Conservation (phyloP, 1,284 basidiomycete genomes). For the Cryptococcus floricola region DNA sequence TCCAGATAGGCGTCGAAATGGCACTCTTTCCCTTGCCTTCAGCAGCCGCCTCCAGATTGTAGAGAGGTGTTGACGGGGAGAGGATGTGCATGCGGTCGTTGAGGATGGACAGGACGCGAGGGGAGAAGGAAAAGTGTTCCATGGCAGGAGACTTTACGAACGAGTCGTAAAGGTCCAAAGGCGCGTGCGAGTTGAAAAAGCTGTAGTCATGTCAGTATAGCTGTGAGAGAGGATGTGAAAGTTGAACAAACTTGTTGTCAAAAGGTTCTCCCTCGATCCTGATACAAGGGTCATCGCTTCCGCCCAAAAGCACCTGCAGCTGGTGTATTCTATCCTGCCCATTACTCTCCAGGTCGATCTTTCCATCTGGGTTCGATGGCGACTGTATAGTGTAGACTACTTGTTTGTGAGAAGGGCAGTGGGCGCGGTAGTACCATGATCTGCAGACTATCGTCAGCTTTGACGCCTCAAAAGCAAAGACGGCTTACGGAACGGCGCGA, state of each 20-base stretch:
- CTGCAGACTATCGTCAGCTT: conserved; percentile 12
- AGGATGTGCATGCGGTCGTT: conserved; percentile 35
- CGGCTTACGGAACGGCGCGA: conserved; percentile 41
- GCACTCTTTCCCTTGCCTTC: conserved; percentile 11
- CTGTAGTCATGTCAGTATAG: conserved; percentile 12
- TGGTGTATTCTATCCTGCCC: conserved; percentile 34
- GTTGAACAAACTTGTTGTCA: conserved; percentile 28
- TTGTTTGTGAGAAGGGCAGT: conserved; percentile 25
- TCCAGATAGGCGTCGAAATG: conserved; percentile 25
- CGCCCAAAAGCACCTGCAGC: conserved; percentile 27
- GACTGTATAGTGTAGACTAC: conserved; percentile 21
- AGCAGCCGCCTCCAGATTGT: conserved; percentile 26
- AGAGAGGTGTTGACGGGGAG: conserved; percentile 26
- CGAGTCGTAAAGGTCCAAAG: conserved; percentile 34
- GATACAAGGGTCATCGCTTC: conserved; percentile 36
- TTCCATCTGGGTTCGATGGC: conserved; percentile 23
- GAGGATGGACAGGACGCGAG: conserved; percentile 34
- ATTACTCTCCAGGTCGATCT: conserved; percentile 24
- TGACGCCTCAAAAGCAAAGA: not conserved
- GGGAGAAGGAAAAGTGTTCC: conserved; percentile 44
- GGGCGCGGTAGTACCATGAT: conserved; percentile 20
- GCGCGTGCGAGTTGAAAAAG: conserved; percentile 42
- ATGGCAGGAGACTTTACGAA: conserved; percentile 41
- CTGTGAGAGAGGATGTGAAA: not conserved
- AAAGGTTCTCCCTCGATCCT: conserved; percentile 42